Base-by-base conservation (phyloP, 148 eudicot species). In the Limonium bicolor region DNA sequence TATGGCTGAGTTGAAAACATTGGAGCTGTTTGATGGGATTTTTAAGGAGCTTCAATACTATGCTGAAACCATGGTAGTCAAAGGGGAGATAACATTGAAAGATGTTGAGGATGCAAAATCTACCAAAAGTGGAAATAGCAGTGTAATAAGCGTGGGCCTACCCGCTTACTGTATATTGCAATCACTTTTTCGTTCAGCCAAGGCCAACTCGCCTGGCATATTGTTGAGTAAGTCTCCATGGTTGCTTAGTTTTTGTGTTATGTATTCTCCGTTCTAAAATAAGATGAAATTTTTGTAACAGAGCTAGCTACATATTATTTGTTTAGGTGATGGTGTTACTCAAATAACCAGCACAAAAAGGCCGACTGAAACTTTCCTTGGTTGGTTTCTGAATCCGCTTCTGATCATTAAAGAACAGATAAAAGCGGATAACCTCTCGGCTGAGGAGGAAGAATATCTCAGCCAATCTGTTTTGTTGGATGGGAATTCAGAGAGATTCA, bases 331-430 rank as follows among this genome's bases (percentile, higher is more conserved):
- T 47, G 64, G 71, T 48, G 46, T 58, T 26, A 76, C 86, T 13
- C 94, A 84, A 58, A 68, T 90, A 51, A 80, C 82, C 19, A 72
- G 70, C 59, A 40, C 87, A 27, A 80, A 90, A 55, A 74, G 85
- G 58, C 95, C 93, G 4, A 80, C 66, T 58, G 97, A 84, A 26
- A 61, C 65, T 14, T 66, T 84, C 54, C 84, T 67, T 7, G 97
- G 84, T 45, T 80, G 94, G 97, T 90, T 84, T 61, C 45, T 77
- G 50, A 80, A 73, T 64, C 97, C 97, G 0, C 77, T 90, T 13
- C 37, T 84, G 70, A 65, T 90, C 52, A 63, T 90, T 21, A 90
- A 84, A 61, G 97, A 90, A 29, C 97, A 90, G 59, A 74, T 90
- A 17, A 75, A 64, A 75, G 87, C 97, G 20, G 73, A 72, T 41